These are phyloP conservation scores for Pythium aristosporum DNA, from an alignment of 352 stramenopile species.

Conservation along the genomic window DNA sequence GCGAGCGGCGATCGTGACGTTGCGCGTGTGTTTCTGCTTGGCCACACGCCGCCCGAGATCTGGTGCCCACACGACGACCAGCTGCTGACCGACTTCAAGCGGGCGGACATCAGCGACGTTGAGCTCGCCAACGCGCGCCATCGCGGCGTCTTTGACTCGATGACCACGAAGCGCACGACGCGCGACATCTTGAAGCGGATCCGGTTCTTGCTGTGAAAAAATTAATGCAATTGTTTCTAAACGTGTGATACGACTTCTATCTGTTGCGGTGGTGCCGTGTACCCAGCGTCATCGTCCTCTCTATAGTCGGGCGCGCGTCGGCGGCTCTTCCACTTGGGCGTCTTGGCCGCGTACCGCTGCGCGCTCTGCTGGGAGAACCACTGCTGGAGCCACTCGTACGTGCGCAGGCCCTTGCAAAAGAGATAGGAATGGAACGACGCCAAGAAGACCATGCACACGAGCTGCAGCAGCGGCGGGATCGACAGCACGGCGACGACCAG, in stretches of 20 bases:
- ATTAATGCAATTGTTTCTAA: conserved; percentile 6
- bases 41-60: conserved; percentile 25
- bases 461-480: conserved; percentile 44
- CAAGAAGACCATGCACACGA: conserved; percentile 60
- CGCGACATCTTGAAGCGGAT: conserved; percentile 54
- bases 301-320: conserved; percentile 2
- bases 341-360: conserved; percentile 18
- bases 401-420: conserved; percentile 41
- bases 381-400: conserved; percentile 60
- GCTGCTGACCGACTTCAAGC: conserved; percentile 37
- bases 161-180: conserved; percentile 36
- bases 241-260: conserved; percentile 17
- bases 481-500: conserved; percentile 30
- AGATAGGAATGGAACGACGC: conserved; percentile 69
- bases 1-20: conserved; percentile 21
- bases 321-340: conserved; percentile 14
- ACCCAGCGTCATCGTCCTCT: not conserved
- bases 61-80: conserved; percentile 56
- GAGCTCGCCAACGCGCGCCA: conserved; percentile 26
- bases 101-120: conserved; percentile 20
- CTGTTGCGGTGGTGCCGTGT: not conserved
- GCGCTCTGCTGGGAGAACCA: conserved; percentile 23
- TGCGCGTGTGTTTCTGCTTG: conserved; percentile 24
- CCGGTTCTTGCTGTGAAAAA: conserved; percentile 57
- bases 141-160: conserved; percentile 36